Conservation (phyloP, 371 early-diverging fungal species). For the Batrachochytrium dendrobatidis region DNA sequence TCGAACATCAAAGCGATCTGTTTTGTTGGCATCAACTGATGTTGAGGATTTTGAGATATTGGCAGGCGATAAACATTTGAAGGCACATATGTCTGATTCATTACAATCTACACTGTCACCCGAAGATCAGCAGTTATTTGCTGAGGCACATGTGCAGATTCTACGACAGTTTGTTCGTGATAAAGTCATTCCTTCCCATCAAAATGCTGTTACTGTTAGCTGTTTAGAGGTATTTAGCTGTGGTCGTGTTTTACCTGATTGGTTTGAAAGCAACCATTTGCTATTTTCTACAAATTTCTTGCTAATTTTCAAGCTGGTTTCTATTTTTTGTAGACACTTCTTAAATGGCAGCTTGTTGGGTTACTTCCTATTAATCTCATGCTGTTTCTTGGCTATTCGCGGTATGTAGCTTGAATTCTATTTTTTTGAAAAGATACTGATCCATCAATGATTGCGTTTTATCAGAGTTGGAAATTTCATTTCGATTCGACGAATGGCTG, state of each 20-base stretch:
- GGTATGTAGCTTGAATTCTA: slow-evolving; percentile 11
- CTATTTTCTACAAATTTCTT: background rate
- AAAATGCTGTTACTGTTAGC: slow-evolving; percentile 72
- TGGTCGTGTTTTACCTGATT: background rate
- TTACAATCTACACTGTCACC: background rate
- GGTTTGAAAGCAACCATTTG: slow-evolving; percentile 1
- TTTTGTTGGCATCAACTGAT: slow-evolving; percentile 5
- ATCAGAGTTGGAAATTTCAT: background rate
- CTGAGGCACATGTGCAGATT: slow-evolving; percentile 50
- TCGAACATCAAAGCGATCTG: slow-evolving; percentile 6
- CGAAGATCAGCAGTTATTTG: slow-evolving; percentile 43
- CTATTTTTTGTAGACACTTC: slow-evolving; percentile 18
- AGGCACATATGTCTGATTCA: slow-evolving; percentile 1
- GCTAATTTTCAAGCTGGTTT: background rate
- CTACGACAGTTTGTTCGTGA: slow-evolving; percentile 74
- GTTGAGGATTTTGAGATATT: slow-evolving; percentile 41
- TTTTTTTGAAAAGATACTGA: background rate
- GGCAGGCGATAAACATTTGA: background rate
- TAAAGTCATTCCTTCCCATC: slow-evolving; percentile 74
- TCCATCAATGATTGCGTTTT: background rate
- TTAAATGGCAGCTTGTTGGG: slow-evolving; percentile 51
- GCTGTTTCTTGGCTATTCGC: slow-evolving; percentile 42
- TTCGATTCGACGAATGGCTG: slow-evolving; percentile 4
- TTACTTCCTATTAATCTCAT: slow-evolving; percentile 57
- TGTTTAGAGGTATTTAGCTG: slow-evolving; percentile 59